These are phyloP conservation scores for Fusarium redolens DNA, from an alignment of 2,329 filamentous ascomycete species.

Conservation along the genomic window DNA sequence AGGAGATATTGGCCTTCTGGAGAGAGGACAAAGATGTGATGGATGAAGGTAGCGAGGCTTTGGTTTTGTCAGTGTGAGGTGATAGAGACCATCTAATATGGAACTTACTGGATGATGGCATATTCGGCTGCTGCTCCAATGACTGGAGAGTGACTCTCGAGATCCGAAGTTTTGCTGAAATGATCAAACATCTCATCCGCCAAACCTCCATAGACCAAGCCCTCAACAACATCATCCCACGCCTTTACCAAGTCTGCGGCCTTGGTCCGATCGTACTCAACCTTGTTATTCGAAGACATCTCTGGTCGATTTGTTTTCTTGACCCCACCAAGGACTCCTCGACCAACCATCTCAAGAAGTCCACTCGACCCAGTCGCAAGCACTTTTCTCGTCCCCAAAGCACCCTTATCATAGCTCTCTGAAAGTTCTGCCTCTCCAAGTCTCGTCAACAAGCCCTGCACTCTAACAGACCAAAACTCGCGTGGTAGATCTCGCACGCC, in stretches of 20 bases:
- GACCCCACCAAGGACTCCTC: slow-evolving; percentile 72
- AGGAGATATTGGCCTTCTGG: slow-evolving; percentile 81
- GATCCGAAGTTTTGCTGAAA: slow-evolving; percentile 67
- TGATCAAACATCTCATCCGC: slow-evolving; percentile 73
- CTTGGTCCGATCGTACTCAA: slow-evolving; percentile 67
- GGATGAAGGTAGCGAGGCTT: slow-evolving; percentile 78
- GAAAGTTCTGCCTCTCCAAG: slow-evolving; percentile 77
- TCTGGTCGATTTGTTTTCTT: slow-evolving; percentile 12
- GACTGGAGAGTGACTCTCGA: slow-evolving; percentile 72
- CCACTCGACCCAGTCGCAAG: slow-evolving; percentile 77
- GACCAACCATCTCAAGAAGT: slow-evolving; percentile 74
- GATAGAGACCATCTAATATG: neutral
- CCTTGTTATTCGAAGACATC: slow-evolving; percentile 7
- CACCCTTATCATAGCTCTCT: slow-evolving; percentile 85
- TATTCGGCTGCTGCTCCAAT: slow-evolving; percentile 74
- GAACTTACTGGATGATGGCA: slow-evolving; percentile 73
- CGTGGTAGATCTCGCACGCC: slow-evolving; percentile 71
- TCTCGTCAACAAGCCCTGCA: slow-evolving; percentile 69
- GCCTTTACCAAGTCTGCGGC: slow-evolving; percentile 70
- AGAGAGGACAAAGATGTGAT: slow-evolving; percentile 78
- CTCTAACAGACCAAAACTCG: slow-evolving; percentile 73
- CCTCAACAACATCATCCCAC: slow-evolving; percentile 75
- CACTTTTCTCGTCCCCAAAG: slow-evolving; percentile 78
- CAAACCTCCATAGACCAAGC: slow-evolving; percentile 74
- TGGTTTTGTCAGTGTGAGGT: slow-evolving; percentile 24